A percentile compares a stretch with the other conserved stretches of the same genome.
Conservation (phyloP, 352 stramenopile species). For the Phytophthora nicotianae region DNA sequence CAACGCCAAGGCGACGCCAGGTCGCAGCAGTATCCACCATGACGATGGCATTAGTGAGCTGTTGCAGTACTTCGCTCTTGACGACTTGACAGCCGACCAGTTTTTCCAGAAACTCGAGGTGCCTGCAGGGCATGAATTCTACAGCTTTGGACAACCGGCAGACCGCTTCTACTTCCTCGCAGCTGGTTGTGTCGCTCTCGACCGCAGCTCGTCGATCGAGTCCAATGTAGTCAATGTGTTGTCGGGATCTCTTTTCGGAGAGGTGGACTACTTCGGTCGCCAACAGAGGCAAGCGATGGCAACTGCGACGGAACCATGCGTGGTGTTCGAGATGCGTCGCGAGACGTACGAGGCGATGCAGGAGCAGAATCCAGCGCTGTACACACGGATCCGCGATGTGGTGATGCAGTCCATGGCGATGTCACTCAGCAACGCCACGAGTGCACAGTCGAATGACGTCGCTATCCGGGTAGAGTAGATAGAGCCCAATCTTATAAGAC, state of each 20-base stretch:
- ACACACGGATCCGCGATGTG: slow-evolving; percentile 63
- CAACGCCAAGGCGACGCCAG: neutral
- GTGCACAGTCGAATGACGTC: slow-evolving; percentile 29
- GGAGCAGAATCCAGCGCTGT: slow-evolving; percentile 44
- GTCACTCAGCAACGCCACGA: slow-evolving; percentile 27
- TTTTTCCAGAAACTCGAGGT: slow-evolving; percentile 60
- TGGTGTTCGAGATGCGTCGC: slow-evolving; percentile 68
- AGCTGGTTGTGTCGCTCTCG: slow-evolving; percentile 52
- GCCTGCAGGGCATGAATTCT: slow-evolving; percentile 59
- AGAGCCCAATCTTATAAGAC: neutral
- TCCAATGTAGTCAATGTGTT: slow-evolving; percentile 51
- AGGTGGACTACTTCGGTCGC: slow-evolving; percentile 77
- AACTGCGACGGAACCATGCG: slow-evolving; percentile 39
- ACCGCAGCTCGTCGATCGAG: slow-evolving; percentile 34
- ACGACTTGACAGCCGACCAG: slow-evolving; percentile 43
- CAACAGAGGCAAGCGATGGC: slow-evolving; percentile 57
- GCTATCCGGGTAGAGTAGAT: slow-evolving; percentile 9
- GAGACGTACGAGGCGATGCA: slow-evolving; percentile 63
- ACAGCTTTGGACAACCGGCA: slow-evolving; percentile 47
- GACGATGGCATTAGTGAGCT: slow-evolving; percentile 47
- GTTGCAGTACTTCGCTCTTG: slow-evolving; percentile 68
- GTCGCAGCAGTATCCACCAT: slow-evolving; percentile 22
- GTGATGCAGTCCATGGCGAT: slow-evolving; percentile 79
- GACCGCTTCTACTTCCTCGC: slow-evolving; percentile 74
- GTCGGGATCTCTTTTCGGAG: slow-evolving; percentile 69